phyloP scores from a whole-genome alignment of 345 rosid species.

The Citrus cavaleriei region DNA sequence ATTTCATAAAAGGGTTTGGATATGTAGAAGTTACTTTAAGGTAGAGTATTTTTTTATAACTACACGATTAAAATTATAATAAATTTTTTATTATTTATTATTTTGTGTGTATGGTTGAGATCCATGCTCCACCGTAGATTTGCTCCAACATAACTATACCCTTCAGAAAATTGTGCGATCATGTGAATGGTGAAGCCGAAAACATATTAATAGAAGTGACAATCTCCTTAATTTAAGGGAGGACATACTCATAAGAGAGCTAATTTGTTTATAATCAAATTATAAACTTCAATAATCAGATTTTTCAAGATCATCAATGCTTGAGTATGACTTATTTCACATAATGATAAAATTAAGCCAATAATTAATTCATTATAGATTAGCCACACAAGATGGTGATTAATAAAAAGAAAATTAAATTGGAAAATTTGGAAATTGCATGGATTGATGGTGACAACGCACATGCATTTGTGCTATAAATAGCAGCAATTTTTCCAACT shows the following conservation, averaged over 20 bases:
- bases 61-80: fast-evolving
- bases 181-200: not conserved
- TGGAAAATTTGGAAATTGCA: not conserved
- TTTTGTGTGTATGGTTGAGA: fast-evolving
- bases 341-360: not conserved
- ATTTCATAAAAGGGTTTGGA: too few species aligned
- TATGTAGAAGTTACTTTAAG: fast-evolving
- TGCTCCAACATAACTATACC: too few species aligned
- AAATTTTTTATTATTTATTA: too few species aligned
- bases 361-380: not conserved
- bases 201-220: not conserved
- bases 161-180: too few species aligned
- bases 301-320: not conserved
- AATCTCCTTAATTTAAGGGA: not conserved
- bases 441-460: slow-evolving; percentile 14
- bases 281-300: not conserved
- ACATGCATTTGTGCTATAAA: slow-evolving; percentile 16
- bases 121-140: too few species aligned
- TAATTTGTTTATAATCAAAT: not conserved
- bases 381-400: not conserved
- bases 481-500: not conserved
- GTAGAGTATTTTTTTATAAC: fast-evolving
- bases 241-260: not conserved
- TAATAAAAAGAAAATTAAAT: not conserved
- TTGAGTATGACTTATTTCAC: not conserved